Evolutionary conservation across 257 asterid species (phyloP), one percentile per base, ranked within the genome.

Genomic region (Lycium ferocissimum): DNA sequence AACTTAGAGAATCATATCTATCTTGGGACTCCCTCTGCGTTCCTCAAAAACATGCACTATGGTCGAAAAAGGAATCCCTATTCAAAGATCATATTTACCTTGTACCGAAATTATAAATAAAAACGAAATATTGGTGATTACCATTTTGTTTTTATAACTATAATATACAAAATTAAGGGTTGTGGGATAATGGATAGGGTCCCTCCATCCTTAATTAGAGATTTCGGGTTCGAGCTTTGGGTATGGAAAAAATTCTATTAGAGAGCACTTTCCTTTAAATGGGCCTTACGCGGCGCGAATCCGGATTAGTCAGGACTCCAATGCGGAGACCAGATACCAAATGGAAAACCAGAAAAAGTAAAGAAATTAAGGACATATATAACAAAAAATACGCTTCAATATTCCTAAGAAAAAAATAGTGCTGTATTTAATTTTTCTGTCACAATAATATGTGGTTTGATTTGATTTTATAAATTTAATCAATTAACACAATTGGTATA

Each of bases 1-100:
- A 81, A 67, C 71, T 54, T 54, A 47, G 83, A 76, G 86, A 86
- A 86, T 80, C 89, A 80, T 47, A 87, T 87, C 89, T 37, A 54
- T 85, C 85, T 87, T 20, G 85, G 89, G 66, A 87, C 83, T 84
- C 33, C 33, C 86, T 83, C 86, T 71, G 70, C 82, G 54, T 62
- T 53, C 35, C 58, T 81, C 17, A 40, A 40, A 38, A 26, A 17
- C 26, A 49, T 81, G 61, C 73, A 80, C 43, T 47, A 70, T 7
- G 26, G 26, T 12, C 4, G 13, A 2, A 12, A 65, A 22, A 26
- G 6, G 3, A 8, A 9, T 7, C 62, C 6, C 18, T 10, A 45
- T 45, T 49, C 33, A 38, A 47, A 75, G 0, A 49, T 45, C 43
- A 58, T 2, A 26, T 58, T 58, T 22, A 58, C 65, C 45, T 3